Evolutionary conservation across 2,329 filamentous ascomycete genomes (phyloP).

Genomic region (Alternaria sp.): DNA sequence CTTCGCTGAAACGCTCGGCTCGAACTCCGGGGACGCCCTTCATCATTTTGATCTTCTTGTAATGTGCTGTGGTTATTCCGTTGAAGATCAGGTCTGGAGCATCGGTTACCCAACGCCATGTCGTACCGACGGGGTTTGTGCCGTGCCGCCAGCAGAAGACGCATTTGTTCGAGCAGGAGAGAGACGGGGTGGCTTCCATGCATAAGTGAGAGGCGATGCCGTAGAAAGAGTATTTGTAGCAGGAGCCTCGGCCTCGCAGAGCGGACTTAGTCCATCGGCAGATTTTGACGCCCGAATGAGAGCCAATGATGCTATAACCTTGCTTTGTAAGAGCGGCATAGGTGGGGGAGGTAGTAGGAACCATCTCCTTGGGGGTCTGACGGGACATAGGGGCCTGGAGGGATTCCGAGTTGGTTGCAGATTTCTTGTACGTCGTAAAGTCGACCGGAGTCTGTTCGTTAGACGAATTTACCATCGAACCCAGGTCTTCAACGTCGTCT

Average conservation of each 20-base stretch:
- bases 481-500: slow-evolving; percentile 86
- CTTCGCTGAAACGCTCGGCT: slow-evolving; percentile 89
- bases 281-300: slow-evolving; percentile 95
- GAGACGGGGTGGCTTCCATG: slow-evolving; percentile 96
- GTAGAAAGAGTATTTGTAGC: slow-evolving; percentile 98
- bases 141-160: slow-evolving; percentile 99
- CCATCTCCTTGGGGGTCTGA: slow-evolving; percentile 79
- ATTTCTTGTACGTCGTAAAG: slow-evolving; percentile 75
- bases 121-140: slow-evolving; percentile 95
- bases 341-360: slow-evolving; percentile 87
- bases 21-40: slow-evolving; percentile 91
- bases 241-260: slow-evolving; percentile 88
- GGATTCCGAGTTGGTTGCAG: slow-evolving; percentile 59
- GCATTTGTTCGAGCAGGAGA: slow-evolving; percentile 97
- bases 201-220: slow-evolving; percentile 95
- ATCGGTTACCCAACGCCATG: slow-evolving; percentile 96
- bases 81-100: slow-evolving; percentile 87
- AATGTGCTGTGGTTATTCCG: slow-evolving; percentile 89
- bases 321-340: slow-evolving; percentile 92
- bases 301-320: slow-evolving; percentile 93
- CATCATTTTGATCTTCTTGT: slow-evolving; percentile 98
- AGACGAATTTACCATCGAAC: slow-evolving; percentile 64
- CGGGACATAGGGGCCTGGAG: slow-evolving; percentile 56
- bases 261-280: slow-evolving; percentile 99
- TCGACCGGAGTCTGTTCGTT: slow-evolving; percentile 74